A percentile compares a stretch with the other conserved stretches of the same genome.
Evolutionary conservation across 202 grass and related monocot genomes (phyloP).

Genomic region (Elaeis oleifera): DNA sequence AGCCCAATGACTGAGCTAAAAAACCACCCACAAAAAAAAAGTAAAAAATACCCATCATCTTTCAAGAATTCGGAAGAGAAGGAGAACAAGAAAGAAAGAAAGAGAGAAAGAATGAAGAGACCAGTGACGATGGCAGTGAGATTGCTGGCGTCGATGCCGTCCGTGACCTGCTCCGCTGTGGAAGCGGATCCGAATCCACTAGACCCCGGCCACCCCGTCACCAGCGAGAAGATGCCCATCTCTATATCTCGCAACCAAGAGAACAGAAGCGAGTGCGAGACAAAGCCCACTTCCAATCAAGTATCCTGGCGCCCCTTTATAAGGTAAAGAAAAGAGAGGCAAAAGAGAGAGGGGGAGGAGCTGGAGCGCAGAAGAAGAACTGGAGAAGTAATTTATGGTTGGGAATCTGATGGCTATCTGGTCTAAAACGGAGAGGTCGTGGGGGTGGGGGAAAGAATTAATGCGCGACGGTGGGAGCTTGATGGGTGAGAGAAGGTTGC

Average conservation of each 20-base stretch:
- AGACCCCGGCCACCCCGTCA: conserved; percentile 52
- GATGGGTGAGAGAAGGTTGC: too few species aligned
- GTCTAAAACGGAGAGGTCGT: neutral
- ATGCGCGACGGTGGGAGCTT: neutral
- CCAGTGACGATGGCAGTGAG: conserved; percentile 84
- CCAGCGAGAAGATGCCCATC: conserved; percentile 60
- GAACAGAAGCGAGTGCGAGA: neutral
- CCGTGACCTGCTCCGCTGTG: conserved; percentile 87
- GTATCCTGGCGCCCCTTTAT: neutral
- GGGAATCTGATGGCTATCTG: neutral
- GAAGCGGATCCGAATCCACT: conserved; percentile 72
- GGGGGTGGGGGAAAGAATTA: neutral
- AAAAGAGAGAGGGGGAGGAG: neutral
- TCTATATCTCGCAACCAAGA: neutral
- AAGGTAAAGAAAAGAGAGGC: neutral
- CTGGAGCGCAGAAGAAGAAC: neutral
- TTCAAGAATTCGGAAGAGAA: too few species aligned
- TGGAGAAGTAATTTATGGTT: conserved; percentile 11
- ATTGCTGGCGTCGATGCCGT: conserved; percentile 42
- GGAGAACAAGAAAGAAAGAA: conserved; percentile 3
- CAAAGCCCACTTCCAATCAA: neutral
- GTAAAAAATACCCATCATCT: too few species aligned
- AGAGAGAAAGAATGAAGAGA: conserved; percentile 13
- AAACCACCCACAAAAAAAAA: too few species aligned
- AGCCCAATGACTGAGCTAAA: too few species aligned